Base-by-base conservation (phyloP, 2,329 filamentous ascomycete genomes). In the Pseudogymnoascus destructans region DNA sequence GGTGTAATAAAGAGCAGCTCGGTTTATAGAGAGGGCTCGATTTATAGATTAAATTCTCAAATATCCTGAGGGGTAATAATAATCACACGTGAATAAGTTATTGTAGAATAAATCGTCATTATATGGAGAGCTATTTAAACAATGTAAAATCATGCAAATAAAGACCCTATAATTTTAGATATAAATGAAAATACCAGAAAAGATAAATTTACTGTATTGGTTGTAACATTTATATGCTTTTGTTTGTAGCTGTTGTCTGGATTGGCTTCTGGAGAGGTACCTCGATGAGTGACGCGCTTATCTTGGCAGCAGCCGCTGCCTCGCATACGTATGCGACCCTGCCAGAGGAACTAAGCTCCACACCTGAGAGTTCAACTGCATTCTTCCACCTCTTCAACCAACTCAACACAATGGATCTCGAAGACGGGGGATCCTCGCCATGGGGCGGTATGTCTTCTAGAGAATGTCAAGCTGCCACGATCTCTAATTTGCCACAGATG, bases 351-450 rank as follows among this genome's bases (percentile, higher is more conserved):
- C 54, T 32, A 38, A 56, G 54, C 54, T 56, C 54, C 54, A 35
- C 54, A 56, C 54, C 30, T 52, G 54, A 56, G 19, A 56, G 54
- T 15, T 56, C 35, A 13, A 36, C 54, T 38, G 35, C 17, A 56
- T 36, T 21, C 32, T 36, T 38, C 54, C 32, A 36, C 30, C n/a
- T 27, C 35, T 38, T 56, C 32, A 56, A 56, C 19, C 59, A 58
- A 59, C 46, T 61, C 58, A 58, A 59, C 60, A 66, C 19, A 13
- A 75, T 75, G 73, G 73, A 75, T 71, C 64, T 74, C 59, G 72
- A 71, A 68, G 72, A 73, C 63, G 71, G 69, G 64, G 70, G 69
- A 69, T 72, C 74, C 62, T 75, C 73, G 35, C 73, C 73, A 56
- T 75, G 73, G 73, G 73, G 72, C 59, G 73, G 73, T 74, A 72